A percentile compares a stretch with the other conserved stretches of the same genome.
Evolutionary conservation across 495 filamentous ascomycete genomes (phyloP).

Genomic region (Opeltia flavorubescens): DNA sequence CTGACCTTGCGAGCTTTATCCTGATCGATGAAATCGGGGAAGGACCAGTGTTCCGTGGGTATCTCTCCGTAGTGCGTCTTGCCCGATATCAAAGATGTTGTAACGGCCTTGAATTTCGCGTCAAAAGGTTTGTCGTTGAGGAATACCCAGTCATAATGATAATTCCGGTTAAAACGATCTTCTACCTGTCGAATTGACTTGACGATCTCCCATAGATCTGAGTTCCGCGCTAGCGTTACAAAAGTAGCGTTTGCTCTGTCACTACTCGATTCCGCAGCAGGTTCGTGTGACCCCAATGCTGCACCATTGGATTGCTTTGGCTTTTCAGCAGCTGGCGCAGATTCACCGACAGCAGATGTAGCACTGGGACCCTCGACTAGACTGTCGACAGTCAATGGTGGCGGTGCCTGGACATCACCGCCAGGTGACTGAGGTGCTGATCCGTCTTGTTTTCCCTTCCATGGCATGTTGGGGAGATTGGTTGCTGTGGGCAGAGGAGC

Average conservation of each 20-base stretch:
- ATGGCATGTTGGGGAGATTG: conserved; percentile 4
- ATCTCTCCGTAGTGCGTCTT: conserved; percentile 81
- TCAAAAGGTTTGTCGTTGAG: conserved; percentile 92
- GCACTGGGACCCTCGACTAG: conserved; percentile 1
- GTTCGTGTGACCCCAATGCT: conserved; percentile 9
- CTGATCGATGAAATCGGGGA: conserved; percentile 73
- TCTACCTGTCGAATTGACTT: conserved; percentile 89
- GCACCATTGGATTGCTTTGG: conserved; percentile 16
- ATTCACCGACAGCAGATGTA: conserved; percentile 10
- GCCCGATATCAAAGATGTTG: conserved; percentile 75
- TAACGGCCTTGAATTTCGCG: conserved; percentile 82
- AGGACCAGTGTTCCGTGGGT: conserved; percentile 77
- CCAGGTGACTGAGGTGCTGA: not conserved
- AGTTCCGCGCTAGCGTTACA: conserved; percentile 85
- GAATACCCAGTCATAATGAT: conserved; percentile 98
- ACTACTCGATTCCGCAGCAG: conserved; percentile 34
- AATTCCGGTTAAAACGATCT: conserved; percentile 92
- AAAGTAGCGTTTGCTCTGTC: conserved; percentile 90
- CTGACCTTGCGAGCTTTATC: conserved; percentile 69
- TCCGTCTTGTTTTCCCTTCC: conserved; percentile 16
- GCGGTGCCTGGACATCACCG: not conserved
- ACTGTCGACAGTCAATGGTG: not conserved
- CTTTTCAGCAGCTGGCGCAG: conserved; percentile 21
- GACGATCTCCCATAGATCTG: conserved; percentile 90
- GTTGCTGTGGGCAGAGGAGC: conserved; percentile 12